Evolutionary conservation across 495 filamentous ascomycete species (phyloP).

Genomic region (Podospora fimiseda): DNA sequence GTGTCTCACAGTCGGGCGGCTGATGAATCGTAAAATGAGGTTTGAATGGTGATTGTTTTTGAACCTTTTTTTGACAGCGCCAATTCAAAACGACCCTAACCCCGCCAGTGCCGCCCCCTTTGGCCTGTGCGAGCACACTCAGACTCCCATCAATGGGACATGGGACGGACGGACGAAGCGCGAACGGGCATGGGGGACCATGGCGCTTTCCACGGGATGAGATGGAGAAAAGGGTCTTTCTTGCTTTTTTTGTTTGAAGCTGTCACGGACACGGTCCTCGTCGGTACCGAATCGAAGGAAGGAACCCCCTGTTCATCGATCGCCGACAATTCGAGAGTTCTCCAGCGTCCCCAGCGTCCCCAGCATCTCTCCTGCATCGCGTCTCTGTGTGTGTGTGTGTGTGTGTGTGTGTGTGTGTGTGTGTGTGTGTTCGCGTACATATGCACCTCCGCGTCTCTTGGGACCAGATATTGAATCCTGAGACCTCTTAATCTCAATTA

Average conservation of each 20-base stretch:
- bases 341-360: no score
- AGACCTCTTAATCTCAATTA: no score
- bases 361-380: background rate
- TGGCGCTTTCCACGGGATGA: background rate
- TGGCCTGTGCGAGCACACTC: background rate
- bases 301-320: no score
- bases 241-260: background rate
- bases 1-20: slow-evolving; percentile 4
- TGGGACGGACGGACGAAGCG: background rate
- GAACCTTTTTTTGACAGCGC: background rate
- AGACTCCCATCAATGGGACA: background rate
- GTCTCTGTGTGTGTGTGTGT: no score
- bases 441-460: no score
- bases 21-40: background rate
- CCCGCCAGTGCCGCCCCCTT: background rate
- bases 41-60: slow-evolving; percentile 1
- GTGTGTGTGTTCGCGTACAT: no score
- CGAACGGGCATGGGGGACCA: background rate
- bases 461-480: no score
- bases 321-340: no score
- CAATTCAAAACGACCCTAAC: background rate
- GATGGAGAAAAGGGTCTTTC: background rate
- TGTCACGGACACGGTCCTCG: background rate
- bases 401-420: no score
- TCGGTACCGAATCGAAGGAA: no score